Evolutionary conservation across 164 flowering plant genomes (phyloP).

Genomic region (Vitis amurensis): DNA sequence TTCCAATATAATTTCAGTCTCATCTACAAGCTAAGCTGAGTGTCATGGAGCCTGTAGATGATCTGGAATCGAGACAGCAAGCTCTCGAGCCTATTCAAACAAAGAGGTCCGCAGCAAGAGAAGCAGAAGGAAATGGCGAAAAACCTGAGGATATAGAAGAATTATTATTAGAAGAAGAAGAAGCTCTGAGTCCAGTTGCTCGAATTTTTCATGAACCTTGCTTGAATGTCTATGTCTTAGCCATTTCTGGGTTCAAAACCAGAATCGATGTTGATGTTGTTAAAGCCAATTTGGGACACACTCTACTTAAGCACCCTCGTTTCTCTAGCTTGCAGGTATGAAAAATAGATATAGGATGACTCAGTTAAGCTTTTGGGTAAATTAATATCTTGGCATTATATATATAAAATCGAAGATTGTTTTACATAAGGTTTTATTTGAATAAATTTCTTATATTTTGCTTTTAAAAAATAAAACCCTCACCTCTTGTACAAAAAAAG

Average conservation of each 20-base stretch:
- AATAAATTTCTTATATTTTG: background rate
- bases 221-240: constrained; percentile 39
- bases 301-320: constrained; percentile 43
- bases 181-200: constrained; percentile 51
- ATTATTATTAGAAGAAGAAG: constrained; percentile 9
- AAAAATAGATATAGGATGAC: background rate
- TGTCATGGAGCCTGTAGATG: background rate
- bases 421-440: no score
- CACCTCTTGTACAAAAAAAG: no score
- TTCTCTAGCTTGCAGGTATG: constrained; percentile 54
- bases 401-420: no score
- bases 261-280: constrained; percentile 11
- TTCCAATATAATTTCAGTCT: no score
- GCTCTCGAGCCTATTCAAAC: constrained; percentile 15
- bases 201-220: constrained; percentile 42
- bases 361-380: no score
- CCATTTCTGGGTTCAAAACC: constrained; percentile 48
- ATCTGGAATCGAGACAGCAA: background rate
- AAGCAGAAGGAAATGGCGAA: background rate
- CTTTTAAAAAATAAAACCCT: no score
- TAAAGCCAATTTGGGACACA: constrained; percentile 23
- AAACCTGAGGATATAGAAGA: background rate
- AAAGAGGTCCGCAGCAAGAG: background rate
- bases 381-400: no score
- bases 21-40: no score